These are phyloP conservation scores for Sporisorium sorghi DNA, from an alignment of 1,284 basidiomycete genomes.

Conservation along the genomic window DNA sequence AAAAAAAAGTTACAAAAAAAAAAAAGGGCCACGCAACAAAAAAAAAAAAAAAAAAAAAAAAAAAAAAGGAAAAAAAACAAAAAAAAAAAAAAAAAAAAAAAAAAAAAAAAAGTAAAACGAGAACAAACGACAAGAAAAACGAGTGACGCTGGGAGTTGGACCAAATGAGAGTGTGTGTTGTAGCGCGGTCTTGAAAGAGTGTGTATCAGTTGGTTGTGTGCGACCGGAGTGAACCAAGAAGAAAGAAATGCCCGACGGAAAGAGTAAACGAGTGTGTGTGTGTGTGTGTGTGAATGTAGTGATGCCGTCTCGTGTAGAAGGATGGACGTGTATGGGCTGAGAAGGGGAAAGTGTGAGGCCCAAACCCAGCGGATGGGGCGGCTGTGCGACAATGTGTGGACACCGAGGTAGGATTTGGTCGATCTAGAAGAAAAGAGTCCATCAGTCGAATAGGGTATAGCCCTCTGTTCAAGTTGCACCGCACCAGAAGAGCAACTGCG, in stretches of 20 bases:
- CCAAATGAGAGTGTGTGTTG: conserved; percentile 10
- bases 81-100: no score
- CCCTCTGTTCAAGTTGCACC: conserved; percentile 21
- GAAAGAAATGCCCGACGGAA: background rate
- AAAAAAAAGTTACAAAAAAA: no score
- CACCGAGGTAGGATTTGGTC: background rate
- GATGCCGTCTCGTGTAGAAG: background rate
- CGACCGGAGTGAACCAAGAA: background rate
- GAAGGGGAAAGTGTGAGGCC: no score
- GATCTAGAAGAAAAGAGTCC: conserved; percentile 4
- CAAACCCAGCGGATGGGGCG: no score
- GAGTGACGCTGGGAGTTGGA: conserved; percentile 42
- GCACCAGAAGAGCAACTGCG: background rate
- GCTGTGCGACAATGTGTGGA: background rate
- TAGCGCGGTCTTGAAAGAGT: background rate
- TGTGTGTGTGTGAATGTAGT: no score
- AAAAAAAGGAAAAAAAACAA: no score
- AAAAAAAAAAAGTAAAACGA: no score
- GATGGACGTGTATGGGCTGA: conserved; percentile 1
- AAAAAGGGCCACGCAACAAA: no score
- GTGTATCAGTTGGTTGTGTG: background rate
- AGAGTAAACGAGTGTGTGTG: background rate
- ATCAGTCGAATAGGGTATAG: conserved; percentile 28
- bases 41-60: no score
- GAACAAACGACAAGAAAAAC: no score